Evolutionary conservation across 2,329 filamentous ascomycete species (phyloP).

Genomic region (Epichloe bromicola): DNA sequence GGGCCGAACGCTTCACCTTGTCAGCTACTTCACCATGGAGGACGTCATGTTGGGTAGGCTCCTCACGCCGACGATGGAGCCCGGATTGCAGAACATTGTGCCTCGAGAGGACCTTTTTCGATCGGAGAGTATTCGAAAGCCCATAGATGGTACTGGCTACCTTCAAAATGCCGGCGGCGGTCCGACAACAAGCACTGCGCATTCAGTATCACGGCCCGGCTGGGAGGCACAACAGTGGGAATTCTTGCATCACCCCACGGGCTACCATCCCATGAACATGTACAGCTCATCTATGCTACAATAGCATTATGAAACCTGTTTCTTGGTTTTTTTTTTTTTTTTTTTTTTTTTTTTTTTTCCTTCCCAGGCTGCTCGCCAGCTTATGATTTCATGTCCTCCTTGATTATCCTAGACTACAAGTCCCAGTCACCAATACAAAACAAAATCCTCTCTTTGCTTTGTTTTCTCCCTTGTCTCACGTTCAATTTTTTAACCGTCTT

Average conservation of each 20-base stretch:
- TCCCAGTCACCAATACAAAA: too few relatives aligned
- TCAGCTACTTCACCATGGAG: conserved; percentile 73
- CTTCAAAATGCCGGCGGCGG: not conserved
- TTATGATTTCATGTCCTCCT: not conserved
- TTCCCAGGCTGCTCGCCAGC: not conserved
- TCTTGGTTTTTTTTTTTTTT: too few relatives aligned
- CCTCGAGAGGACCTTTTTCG: conserved; percentile 2
- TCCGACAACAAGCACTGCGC: not conserved
- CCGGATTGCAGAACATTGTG: not conserved
- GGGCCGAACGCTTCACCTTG: conserved; percentile 66
- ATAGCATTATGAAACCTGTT: not conserved
- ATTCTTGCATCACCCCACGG: not conserved
- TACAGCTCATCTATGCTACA: not conserved
- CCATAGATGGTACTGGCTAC: conserved; percentile 1
- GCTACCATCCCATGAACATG: conserved; percentile 2
- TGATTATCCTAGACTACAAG: not conserved
- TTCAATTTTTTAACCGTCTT: too few relatives aligned
- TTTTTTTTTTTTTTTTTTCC: too few relatives aligned
- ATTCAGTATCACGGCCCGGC: not conserved
- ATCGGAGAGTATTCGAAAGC: conserved; percentile 2
- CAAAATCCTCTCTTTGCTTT: too few relatives aligned
- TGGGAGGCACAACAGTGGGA: conserved; percentile 4
- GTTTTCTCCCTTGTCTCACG: too few relatives aligned
- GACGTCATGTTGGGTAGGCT: conserved; percentile 28
- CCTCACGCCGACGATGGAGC: not conserved